Evolutionary conservation across 2,329 filamentous ascomycete genomes (phyloP).

Genomic region (Fusarium chuoi): DNA sequence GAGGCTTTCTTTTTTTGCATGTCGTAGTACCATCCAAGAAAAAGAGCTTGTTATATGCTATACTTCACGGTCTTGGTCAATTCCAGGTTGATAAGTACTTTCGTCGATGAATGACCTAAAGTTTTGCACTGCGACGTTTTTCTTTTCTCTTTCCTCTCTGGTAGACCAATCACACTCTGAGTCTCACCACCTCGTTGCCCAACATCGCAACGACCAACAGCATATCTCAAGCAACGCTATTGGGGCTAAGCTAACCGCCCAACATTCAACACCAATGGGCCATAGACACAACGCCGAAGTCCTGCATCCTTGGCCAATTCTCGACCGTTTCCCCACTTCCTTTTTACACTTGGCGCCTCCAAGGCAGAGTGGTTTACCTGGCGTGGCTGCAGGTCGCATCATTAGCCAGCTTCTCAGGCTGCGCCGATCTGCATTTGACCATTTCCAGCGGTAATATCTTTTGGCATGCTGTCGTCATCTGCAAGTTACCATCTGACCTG

Average conservation of each 20-base stretch:
- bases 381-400: neutral
- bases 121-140: rapidly evolving
- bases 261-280: neutral
- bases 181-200: neutral
- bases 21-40: no score
- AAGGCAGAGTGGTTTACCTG: neutral
- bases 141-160: neutral
- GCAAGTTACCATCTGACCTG: rapidly evolving
- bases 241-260: neutral
- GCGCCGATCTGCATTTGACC: neutral
- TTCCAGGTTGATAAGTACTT: rapidly evolving
- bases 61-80: no score
- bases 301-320: neutral
- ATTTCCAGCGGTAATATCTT: neutral
- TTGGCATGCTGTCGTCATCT: neutral
- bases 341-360: neutral
- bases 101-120: no score
- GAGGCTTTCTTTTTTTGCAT: neutral
- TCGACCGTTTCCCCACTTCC: neutral
- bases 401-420: neutral
- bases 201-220: neutral
- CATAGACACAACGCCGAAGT: neutral
- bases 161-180: neutral
- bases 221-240: neutral
- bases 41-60: no score